A percentile compares a stretch with the other conserved stretches of the same genome.
Evolutionary conservation across 2,329 filamentous ascomycete genomes (phyloP).

Genomic region (Colletotrichum tanaceti): DNA sequence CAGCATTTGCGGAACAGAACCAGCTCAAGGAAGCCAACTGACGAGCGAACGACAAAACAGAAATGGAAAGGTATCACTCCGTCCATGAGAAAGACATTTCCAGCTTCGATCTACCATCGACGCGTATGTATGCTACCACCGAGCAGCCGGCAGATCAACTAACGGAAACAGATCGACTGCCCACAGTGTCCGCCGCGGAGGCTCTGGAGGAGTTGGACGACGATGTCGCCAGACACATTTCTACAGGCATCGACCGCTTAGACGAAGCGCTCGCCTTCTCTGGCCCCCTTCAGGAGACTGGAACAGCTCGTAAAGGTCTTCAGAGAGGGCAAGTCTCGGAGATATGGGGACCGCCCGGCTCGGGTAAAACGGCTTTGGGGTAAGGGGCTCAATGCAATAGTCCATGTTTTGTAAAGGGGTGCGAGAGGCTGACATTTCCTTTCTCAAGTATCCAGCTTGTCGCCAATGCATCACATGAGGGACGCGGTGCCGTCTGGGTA

Average conservation of each 20-base stretch:
- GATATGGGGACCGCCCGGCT: conserved; percentile 86
- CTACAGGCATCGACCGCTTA: conserved; percentile 66
- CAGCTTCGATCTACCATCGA: conserved; percentile 67
- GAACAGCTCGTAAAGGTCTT: conserved; percentile 64
- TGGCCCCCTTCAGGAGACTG: conserved; percentile 24
- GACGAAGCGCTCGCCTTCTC: conserved; percentile 60
- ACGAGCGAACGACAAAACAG: conserved; percentile 6
- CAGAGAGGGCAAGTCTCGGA: conserved; percentile 84
- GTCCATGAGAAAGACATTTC: conserved; percentile 70
- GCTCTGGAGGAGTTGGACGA: conserved; percentile 71
- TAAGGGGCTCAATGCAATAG: conserved; percentile 56
- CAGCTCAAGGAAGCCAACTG: background rate
- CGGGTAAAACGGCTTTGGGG: conserved; percentile 87
- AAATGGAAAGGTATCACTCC: conserved; percentile 57
- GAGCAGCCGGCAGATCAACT: conserved; percentile 32
- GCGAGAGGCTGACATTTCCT: conserved; percentile 38
- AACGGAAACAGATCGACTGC: conserved; percentile 72
- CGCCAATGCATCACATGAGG: conserved; percentile 69
- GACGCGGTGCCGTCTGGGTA: conserved; percentile 81
- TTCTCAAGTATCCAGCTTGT: conserved; percentile 74
- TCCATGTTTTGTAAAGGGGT: conserved; percentile 24
- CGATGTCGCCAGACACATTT: conserved; percentile 61
- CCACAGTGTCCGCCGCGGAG: conserved; percentile 80
- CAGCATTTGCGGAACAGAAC: background rate
- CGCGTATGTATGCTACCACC: conserved; percentile 56